Evolutionary conservation across 108 stramenopile species (phyloP), one percentile per base, ranked within the genome.

Genomic region (Skeletonema grethae): DNA sequence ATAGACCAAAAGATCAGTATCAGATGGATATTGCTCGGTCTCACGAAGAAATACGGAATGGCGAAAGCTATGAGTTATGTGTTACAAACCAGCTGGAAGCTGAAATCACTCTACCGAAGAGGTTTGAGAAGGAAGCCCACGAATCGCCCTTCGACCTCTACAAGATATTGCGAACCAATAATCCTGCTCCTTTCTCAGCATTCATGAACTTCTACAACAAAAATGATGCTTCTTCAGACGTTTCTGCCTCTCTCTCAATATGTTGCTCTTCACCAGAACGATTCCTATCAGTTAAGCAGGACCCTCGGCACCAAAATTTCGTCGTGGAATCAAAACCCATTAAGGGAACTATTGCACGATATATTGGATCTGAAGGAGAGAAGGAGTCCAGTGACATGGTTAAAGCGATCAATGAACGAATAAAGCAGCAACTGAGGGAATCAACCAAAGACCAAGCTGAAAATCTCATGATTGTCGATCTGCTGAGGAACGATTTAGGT

Each of bases 381-480:
- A 59, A 36, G 31, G 73, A 84, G 13, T 80, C 77, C 5, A 67
- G 79, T 39, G 62, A 78, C 25, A 62, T 63, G 35, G 77, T 73
- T 20, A 75, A 70, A 65, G 29, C 69, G 64, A 79, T 87, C 55
- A 90, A 95, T 67, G 64, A 75, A 4, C 41, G 69, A 63, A 67
- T 87, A 31, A 88, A 85, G 36, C 28, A 60, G 7, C 45, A 62
- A n/a, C 67, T 96, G 70, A 86, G 82, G 53, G 30, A 62, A 43
- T 89, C 84, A 10, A 59, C 87, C 28, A 96, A 96, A 65, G 93
- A 95, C 59, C 90, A 85, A 25, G 97, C 97, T 1, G 97, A 99
- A 63, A 98, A 99, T 69, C 83, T 99, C 29, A 99, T 99, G 98
- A 98, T 99, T 62, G 97, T 96, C 4, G 98, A 99, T 81, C 77